Base-by-base conservation (phyloP, 2,329 filamentous ascomycete species). In the Diplodia mutila region DNA sequence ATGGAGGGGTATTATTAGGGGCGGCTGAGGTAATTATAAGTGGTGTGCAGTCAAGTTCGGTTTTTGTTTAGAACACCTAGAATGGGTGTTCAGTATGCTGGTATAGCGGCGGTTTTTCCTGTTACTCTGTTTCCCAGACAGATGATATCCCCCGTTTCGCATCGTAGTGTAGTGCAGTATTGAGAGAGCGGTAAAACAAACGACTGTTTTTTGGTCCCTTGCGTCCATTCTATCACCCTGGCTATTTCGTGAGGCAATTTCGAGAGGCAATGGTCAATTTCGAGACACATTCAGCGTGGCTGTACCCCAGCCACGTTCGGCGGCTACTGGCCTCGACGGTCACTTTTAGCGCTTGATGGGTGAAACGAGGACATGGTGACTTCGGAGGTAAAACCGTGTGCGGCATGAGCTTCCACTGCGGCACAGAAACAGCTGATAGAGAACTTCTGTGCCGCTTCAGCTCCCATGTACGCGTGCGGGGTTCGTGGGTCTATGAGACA, bases 81-180 rank as follows among this genome's bases (percentile, higher is more conserved):
- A 42, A 42, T 27, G 12, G 11, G 54, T 42, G 21, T 39, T n/a
- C 34, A 34, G 29, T n/a, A 42, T 59, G 34, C 34, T 18, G 54
- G 21, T 57, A 39, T 23, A 59, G 34, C 54, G 54, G 29, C n/a
- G 37, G 37, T 11, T 23, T 46, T 59, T 25, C 39, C 12, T 42
- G 39, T 42, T 42, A 18, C 14, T n/a, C 54, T 59, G 34, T 59
- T 59, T 59, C n/a, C 54, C 29, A 42, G 34, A 27, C 54, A 34
- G 54, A 27, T 18, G 54, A 59, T 59, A 59, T 59, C 54, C 54
- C 34, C 21, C 23, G 39, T 59, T 27, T 42, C 7, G 54, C 34
- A 21, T 27, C 4, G 6, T 59, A 42, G 34, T 27, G 14, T 42
- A 42, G 54, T 27, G 9, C 34, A 27, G 34, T 42, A 16, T 34